Percentiles rank a stretch among this genome's conserved stretches.
Evolutionary conservation across 1,139 yeast genomes (phyloP).

Genomic region (Pichia sp.): DNA sequence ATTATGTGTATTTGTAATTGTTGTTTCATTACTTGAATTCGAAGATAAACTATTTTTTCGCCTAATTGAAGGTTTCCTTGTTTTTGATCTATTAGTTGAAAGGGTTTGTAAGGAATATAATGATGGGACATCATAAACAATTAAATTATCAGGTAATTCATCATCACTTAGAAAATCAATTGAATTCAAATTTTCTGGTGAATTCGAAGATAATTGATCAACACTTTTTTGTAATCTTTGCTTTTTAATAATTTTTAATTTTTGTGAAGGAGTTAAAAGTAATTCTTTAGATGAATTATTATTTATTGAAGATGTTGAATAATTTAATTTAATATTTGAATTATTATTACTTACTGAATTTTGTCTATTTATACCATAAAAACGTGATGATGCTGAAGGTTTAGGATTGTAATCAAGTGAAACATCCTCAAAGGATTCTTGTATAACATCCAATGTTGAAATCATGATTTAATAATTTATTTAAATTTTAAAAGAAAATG

Average conservation of each 20-base stretch:
- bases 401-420: conserved; percentile 16
- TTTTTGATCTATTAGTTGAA: conserved; percentile 22
- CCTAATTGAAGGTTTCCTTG: conserved; percentile 11
- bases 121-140: conserved; percentile 59
- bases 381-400: background rate
- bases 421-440: conserved; percentile 30
- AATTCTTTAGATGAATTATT: conserved; percentile 12
- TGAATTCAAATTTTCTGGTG: conserved; percentile 13
- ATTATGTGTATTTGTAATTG: conserved; percentile 13
- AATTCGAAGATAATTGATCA: conserved; percentile 9
- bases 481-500: no score
- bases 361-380: conserved; percentile 5
- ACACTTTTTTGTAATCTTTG: conserved; percentile 13
- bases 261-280: conserved; percentile 37
- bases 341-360: background rate
- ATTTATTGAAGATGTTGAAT: conserved; percentile 6
- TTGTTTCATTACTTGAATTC: background rate
- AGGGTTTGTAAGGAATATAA: conserved; percentile 42
- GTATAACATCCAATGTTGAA: conserved; percentile 23
- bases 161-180: conserved; percentile 38
- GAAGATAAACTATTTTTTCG: conserved; percentile 14
- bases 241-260: conserved; percentile 34
- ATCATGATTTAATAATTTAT: background rate
- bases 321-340: background rate
- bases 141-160: conserved; percentile 44